Evolutionary conservation across 2,329 filamentous ascomycete genomes (phyloP).

Genomic region (Penicillium verrucosum): DNA sequence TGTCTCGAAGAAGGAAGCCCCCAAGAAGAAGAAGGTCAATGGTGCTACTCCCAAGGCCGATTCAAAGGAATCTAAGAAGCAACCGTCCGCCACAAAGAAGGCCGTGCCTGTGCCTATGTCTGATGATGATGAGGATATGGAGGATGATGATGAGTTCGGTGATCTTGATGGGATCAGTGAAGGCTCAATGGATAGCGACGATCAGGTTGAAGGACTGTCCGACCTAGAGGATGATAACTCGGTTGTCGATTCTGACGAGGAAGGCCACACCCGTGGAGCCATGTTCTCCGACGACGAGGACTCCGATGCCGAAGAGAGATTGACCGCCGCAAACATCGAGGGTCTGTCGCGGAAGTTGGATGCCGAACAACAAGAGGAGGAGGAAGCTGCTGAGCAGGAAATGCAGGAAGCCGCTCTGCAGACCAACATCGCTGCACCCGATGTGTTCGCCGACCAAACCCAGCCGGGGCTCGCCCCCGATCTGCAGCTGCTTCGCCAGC

Average conservation of each 20-base stretch:
- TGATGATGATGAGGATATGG: conserved; percentile 34
- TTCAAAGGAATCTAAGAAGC: conserved; percentile 35
- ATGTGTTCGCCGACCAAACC: conserved; percentile 60
- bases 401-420: conserved; percentile 80
- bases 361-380: conserved; percentile 70
- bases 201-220: conserved; percentile 40
- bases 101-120: conserved; percentile 21
- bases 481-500: conserved; percentile 78
- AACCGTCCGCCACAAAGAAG: conserved; percentile 18
- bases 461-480: conserved; percentile 73
- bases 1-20: conserved; percentile 36
- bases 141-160: conserved; percentile 49
- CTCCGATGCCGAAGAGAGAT: conserved; percentile 80
- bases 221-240: conserved; percentile 58
- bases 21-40: conserved; percentile 43
- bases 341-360: conserved; percentile 85
- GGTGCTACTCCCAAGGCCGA: conserved; percentile 10
- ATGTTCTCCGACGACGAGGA: conserved; percentile 97
- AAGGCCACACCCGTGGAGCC: conserved; percentile 54
- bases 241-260: conserved; percentile 70
- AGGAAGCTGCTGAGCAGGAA: conserved; percentile 79
- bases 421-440: conserved; percentile 83
- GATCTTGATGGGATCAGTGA: conserved; percentile 42
- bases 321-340: conserved; percentile 94
- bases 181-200: conserved; percentile 49